Evolutionary conservation across 2,329 filamentous ascomycete genomes (phyloP), one percentile per base, ranked within the genome.

Genomic region (Cyphellophora attinorum): DNA sequence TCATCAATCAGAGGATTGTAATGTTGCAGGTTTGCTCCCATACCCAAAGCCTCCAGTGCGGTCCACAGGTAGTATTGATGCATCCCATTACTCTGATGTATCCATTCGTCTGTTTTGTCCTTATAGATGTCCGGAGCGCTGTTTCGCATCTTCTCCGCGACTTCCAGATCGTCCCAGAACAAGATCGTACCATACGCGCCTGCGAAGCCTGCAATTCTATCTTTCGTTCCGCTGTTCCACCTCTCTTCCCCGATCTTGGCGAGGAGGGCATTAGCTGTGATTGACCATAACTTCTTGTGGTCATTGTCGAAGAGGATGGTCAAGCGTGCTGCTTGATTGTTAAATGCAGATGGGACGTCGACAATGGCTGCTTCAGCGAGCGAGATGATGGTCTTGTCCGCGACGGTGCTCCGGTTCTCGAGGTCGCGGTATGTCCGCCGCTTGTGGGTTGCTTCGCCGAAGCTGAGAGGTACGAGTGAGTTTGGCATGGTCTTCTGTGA

Each of bases 11-110:
- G 61, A 15, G 85, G 85, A 72, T 85, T 89, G 70, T 93, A 93
- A 67, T 94, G 86, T 71, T 93, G 86, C 34, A 93, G 71, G 69
- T 88, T 93, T 55, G 79, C 81, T 46, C 85, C 85, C 36, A 93
- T 73, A 15, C 85, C 85, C 56, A 91, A 84, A 39, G 79, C 71
- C 64, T 88, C 82, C 38, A 94, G 74, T 2, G 79, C 82, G 12
- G 79, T 79, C 86, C 86, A 93, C 47, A 85, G n/a, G n/a, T n/a
- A n/a, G n/a, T 59, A 45, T 75, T 67, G 62, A 74, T 83, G 73
- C 77, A 94, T 94, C 59, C 72, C 88, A 56, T 71, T 72, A 43
- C 78, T 76, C 62, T 94, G 85, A 42, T 71, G 65, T 37, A 77
- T 76, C 83, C 83, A 93, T 49, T 55, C 53, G 43, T 76, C 75